Evolutionary conservation across 164 flowering plant species (phyloP).

Genomic region (Cinnamomum micranthum): DNA sequence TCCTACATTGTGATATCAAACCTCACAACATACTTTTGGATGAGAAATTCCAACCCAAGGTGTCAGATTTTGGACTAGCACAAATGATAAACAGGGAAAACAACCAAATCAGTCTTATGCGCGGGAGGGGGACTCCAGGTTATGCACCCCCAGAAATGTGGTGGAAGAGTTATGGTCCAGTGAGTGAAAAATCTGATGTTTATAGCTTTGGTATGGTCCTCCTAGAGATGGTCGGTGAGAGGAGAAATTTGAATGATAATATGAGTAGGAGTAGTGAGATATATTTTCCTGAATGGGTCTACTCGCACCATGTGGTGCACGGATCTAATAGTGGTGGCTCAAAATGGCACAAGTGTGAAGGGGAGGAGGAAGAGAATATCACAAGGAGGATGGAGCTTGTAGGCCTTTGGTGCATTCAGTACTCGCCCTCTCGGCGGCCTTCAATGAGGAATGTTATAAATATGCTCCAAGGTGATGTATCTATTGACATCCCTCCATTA

Average conservation of each 20-base stretch:
- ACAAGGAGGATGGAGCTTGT: not conserved
- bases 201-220: constrained; percentile 11
- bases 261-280: constrained; percentile 1
- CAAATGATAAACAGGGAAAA: not conserved
- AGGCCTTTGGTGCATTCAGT: constrained; percentile 4
- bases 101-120: not conserved
- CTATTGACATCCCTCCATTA: not conserved
- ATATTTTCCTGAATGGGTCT: constrained; percentile 8
- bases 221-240: constrained; percentile 2
- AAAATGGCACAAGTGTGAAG: not conserved
- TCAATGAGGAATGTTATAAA: not conserved
- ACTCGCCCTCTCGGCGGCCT: not conserved
- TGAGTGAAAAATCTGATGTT: constrained; percentile 8
- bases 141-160: constrained; percentile 12
- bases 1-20: constrained; percentile 14
- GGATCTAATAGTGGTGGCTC: not conserved
- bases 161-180: not conserved
- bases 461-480: not conserved
- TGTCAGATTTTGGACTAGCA: constrained; percentile 14
- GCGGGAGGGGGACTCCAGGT: constrained; percentile 4
- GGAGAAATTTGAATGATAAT: constrained; percentile 3
- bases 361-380: not conserved
- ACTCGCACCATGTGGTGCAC: not conserved
- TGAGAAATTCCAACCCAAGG: not conserved
- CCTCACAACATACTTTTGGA: constrained; percentile 13